Percentiles rank a stretch among this genome's conserved stretches.
phyloP scores from a whole-genome alignment of 768 basidiomycete species.

The Arthromyces matolae region DNA sequence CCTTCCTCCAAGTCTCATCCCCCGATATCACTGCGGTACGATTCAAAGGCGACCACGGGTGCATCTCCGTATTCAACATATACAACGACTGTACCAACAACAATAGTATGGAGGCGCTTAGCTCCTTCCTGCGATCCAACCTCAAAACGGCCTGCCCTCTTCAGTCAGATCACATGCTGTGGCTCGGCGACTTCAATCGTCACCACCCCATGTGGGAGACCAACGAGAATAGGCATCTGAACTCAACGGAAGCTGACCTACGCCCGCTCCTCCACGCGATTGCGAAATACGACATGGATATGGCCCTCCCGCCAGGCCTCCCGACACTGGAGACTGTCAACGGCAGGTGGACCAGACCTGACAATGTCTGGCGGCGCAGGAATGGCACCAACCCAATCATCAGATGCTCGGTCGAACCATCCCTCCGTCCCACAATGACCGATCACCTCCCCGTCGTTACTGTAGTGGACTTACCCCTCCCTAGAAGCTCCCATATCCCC shows the following conservation, averaged over 20 bases:
- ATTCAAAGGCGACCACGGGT: no score
- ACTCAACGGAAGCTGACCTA: background rate
- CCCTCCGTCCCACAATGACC: background rate
- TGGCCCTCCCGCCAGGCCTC: background rate
- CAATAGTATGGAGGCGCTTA: background rate
- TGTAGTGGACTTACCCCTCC: no score
- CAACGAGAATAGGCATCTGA: slow-evolving; percentile 1
- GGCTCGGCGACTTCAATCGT: no score
- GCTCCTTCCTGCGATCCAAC: background rate
- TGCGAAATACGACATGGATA: background rate
- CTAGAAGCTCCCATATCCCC: no score
- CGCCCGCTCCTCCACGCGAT: no score
- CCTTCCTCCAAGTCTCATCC: background rate
- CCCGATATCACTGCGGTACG: no score
- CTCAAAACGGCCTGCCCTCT: background rate
- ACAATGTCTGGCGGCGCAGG: no score
- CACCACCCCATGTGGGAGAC: slow-evolving; percentile 8
- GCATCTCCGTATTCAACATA: no score
- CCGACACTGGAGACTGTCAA: no score
- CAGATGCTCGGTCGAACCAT: background rate
- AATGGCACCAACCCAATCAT: no score
- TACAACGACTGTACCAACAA: slow-evolving; percentile 10
- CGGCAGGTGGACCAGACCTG: no score
- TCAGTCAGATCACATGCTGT: background rate
- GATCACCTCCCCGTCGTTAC: background rate